Base-by-base conservation (phyloP, 2,329 filamentous ascomycete genomes). In the Elsinoe perseae region DNA sequence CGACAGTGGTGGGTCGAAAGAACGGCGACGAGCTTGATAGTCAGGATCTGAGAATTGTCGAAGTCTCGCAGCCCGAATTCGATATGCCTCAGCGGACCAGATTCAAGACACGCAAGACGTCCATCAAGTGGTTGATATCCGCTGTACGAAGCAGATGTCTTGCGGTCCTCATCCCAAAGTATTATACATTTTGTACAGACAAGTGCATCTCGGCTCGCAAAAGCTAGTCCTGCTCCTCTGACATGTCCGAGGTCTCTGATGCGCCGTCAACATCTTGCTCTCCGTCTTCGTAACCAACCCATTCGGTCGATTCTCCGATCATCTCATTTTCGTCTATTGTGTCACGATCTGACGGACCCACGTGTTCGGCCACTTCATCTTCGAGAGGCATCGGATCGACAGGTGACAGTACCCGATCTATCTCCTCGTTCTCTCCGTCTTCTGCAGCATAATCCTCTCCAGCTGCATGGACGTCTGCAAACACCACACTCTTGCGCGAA, bases 321-420 rank as follows among this genome's bases (percentile, higher is more conserved):
- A 34, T 25, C 28, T 54, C 38, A 21, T 42, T 54, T 18, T 54
- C 56, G 6, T 48, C 50, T 30, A 58, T 21, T 10, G 56, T 16
- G 44, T 50, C 52, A 25, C 53, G 16, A 43, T 42, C 38, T 42
- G 40, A 54, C 32, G 23, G 44, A 38, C 27, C 64, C 18, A 60
- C 60, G 30, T 59, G 59, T 42, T 64, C 62, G 16, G 63, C 59
- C 4, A 54, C 62, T 3, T 60, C 59, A 32, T 63, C 64, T 10
- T 64, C 67, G 27, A 65, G 60, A 1, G 70, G 60, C 63, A 63
- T 66, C 27, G 63, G 65, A 30, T 66, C 63, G 16, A 66, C 58
- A 25, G 58, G 53, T 25, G 58, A 60, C 40, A 65, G 57, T 8
- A 43, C 56, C 48, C 59, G 58, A 30, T 60, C 57, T 34, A 58